Evolutionary conservation across 768 basidiomycete species (phyloP).

Genomic region (Leccinellum albellum): DNA sequence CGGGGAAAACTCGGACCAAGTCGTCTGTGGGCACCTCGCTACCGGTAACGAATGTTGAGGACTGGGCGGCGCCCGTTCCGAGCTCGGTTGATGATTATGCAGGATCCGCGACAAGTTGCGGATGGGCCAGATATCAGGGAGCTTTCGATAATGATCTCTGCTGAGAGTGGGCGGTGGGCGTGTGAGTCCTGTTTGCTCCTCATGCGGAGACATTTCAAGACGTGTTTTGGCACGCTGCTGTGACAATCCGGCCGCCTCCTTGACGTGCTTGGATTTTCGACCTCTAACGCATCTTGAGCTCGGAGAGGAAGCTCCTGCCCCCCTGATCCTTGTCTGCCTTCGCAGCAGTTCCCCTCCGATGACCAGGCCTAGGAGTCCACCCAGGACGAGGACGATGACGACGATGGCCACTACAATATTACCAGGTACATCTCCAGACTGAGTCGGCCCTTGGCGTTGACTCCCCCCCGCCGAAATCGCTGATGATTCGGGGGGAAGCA

Average conservation of each 20-base stretch:
- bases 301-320: neutral
- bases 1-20: conserved; percentile 30
- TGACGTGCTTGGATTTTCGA: conserved; percentile 4
- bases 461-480: neutral
- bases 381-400: conserved; percentile 26
- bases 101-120: conserved; percentile 14
- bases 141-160: conserved; percentile 12
- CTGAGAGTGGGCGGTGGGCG: conserved; percentile 13
- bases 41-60: neutral
- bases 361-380: conserved; percentile 25
- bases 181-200: conserved; percentile 13
- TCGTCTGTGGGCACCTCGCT: conserved; percentile 16
- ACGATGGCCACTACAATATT: conserved; percentile 20
- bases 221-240: neutral
- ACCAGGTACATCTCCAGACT: conserved; percentile 12
- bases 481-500: conserved; percentile 7
- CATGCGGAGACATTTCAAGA: conserved; percentile 7
- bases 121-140: conserved; percentile 22
- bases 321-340: conserved; percentile 7
- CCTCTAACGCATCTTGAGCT: neutral
- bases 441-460: conserved; percentile 5
- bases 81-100: conserved; percentile 3
- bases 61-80: neutral
- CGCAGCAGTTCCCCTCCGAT: conserved; percentile 27
- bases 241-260: neutral